Conservation (phyloP, 306 rosid genomes). For the Cicer bijugum region DNA sequence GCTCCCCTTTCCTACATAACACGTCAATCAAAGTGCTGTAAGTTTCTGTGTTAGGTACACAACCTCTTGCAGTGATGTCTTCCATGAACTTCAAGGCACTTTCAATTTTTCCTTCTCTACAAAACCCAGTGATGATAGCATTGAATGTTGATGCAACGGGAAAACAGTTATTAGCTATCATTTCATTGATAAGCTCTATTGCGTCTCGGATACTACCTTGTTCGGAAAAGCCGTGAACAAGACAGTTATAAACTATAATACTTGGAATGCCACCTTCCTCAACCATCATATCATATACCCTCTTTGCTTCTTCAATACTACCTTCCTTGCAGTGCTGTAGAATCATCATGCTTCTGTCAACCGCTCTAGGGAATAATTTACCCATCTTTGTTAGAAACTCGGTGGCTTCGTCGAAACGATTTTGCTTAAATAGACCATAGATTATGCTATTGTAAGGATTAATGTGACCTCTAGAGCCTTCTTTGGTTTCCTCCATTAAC, state of each 20-base stretch:
- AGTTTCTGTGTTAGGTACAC: conserved; percentile 53
- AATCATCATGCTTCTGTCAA: conserved; percentile 63
- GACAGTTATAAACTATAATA: conserved; percentile 59
- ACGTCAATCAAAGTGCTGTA: conserved; percentile 56
- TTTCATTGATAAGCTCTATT: conserved; percentile 65
- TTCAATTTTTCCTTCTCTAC: conserved; percentile 56
- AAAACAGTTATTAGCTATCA: conserved; percentile 58
- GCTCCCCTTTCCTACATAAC: conserved; percentile 57
- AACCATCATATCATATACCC: conserved; percentile 57
- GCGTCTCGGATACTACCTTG: conserved; percentile 61
- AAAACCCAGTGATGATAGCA: conserved; percentile 60
- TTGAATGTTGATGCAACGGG: conserved; percentile 68
- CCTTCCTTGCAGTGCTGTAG: conserved; percentile 56
- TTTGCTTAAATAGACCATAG: conserved; percentile 69
- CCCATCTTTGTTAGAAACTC: conserved; percentile 60
- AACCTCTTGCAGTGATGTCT: conserved; percentile 66
- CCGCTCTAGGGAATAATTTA: conserved; percentile 68
- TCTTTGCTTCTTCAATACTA: conserved; percentile 63
- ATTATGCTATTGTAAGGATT: conserved; percentile 75
- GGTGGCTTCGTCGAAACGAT: conserved; percentile 55
- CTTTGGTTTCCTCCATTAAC: conserved; percentile 70
- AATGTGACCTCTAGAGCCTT: conserved; percentile 57
- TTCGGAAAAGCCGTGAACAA: conserved; percentile 56
- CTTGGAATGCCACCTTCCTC: conserved; percentile 66
- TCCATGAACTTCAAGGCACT: conserved; percentile 63